Base-by-base conservation (phyloP, 2,329 filamentous ascomycete species). In the Plectosphaerella sp. region DNA sequence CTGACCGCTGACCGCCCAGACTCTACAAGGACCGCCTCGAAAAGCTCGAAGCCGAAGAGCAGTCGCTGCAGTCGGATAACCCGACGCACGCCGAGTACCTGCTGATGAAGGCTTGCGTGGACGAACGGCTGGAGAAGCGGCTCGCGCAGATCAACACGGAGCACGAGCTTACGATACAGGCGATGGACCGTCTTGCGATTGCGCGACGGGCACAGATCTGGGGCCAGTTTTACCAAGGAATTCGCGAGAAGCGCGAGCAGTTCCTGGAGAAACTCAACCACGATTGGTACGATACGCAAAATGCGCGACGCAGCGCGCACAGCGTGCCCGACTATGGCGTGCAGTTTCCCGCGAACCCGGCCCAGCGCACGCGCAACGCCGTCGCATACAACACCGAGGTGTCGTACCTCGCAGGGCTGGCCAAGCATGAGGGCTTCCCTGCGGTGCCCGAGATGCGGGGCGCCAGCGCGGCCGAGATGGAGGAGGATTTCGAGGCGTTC, bases 361-460 rank as follows among this genome's bases (percentile, higher is more conserved):
- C 86, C 25, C 87, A 92, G 62, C 89, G 93, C 62, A 81, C 96
- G 54, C 80, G 84, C 56, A 89, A 97, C 57, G 92, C 96, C 60
- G 82, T 91, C 48, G 88, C 92, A 46, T 97, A 97, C 73, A 97
- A 96, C 67, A 89, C 88, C 58, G 94, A 99, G 67, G 92, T 99
- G 5, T 96, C 92, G 0, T 84, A 97, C 25, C 74, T 99, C 52
- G 87, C 92, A 6, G 93, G 93, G 37, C 79, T 97, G 49, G 92
- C 93, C 36, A 97, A 97, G 71, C 92, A 97, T 67, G 86, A 96
- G 63, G 94, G 94, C 22, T 99, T 99, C 71, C 94, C 94, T 36
- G 92, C 93, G 33, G 94, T 92, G n/a, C 94, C 94, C 18, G 80
- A 89, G 35, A 87, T 99, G 70, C 78, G 78, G 53, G 81, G 88